phyloP scores from a whole-genome alignment of 2,329 filamentous ascomycete genomes.

The Cercospora janseana region DNA sequence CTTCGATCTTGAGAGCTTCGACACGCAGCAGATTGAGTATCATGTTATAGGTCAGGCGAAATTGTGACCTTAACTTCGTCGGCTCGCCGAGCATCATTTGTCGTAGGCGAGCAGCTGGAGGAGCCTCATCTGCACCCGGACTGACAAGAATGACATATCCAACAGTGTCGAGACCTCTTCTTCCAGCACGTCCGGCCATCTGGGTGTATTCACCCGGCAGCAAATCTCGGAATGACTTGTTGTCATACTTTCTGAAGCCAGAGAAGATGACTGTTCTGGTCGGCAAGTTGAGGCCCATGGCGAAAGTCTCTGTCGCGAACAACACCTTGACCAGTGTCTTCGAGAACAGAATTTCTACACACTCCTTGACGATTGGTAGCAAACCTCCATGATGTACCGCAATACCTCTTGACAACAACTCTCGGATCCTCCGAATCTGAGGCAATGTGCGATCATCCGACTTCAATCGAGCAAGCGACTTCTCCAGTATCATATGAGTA shows the following conservation, averaged over 20 bases:
- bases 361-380: slow-evolving; percentile 93
- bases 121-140: slow-evolving; percentile 78
- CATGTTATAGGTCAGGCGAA: slow-evolving; percentile 98
- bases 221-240: slow-evolving; percentile 84
- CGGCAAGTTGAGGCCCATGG: slow-evolving; percentile 94
- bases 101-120: slow-evolving; percentile 75
- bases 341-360: slow-evolving; percentile 94
- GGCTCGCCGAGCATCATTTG: slow-evolving; percentile 96
- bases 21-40: slow-evolving; percentile 93
- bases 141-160: slow-evolving; percentile 92
- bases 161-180: slow-evolving; percentile 86
- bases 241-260: slow-evolving; percentile 93
- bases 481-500: slow-evolving; percentile 96
- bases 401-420: slow-evolving; percentile 82
- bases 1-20: slow-evolving; percentile 95
- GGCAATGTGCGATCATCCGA: slow-evolving; percentile 86
- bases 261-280: slow-evolving; percentile 97
- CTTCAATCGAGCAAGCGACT: slow-evolving; percentile 85
- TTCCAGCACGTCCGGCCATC: slow-evolving; percentile 93
- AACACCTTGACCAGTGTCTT: slow-evolving; percentile 93
- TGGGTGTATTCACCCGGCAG: slow-evolving; percentile 96
- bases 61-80: slow-evolving; percentile 92
- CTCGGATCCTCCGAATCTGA: slow-evolving; percentile 83
- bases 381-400: slow-evolving; percentile 95
- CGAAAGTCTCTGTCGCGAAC: slow-evolving; percentile 97